A percentile compares a stretch with the other conserved stretches of the same genome.
phyloP scores from a whole-genome alignment of 305 asterid genomes.

The Rubia peregrina region DNA sequence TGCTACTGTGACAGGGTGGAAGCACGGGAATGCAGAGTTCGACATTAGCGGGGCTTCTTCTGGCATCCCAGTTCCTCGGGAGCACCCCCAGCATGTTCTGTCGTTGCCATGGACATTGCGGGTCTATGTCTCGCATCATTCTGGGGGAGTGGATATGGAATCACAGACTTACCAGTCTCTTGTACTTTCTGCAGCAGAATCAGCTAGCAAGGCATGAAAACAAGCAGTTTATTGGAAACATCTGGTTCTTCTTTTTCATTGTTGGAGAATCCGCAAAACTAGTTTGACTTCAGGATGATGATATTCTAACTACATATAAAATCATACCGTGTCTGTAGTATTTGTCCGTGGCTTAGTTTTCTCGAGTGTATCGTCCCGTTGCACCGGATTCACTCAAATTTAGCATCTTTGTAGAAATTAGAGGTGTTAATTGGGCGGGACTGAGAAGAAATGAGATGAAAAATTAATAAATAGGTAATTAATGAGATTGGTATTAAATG shows the following conservation, averaged over 20 bases:
- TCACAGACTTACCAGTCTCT: constrained; percentile 47
- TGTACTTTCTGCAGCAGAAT: constrained; percentile 31
- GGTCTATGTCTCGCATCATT: constrained; percentile 94
- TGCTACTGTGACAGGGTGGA: constrained; percentile 44
- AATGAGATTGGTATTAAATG: too few relatives aligned
- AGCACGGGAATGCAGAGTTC: constrained; percentile 98
- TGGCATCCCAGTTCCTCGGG: constrained; percentile 85
- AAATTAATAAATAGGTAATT: too few relatives aligned
- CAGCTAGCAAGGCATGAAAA: constrained; percentile 31
- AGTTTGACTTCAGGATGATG: background rate
- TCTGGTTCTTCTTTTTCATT: background rate
- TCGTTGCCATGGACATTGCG: constrained; percentile 94
- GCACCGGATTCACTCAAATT: too few relatives aligned
- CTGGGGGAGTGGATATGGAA: constrained; percentile 77
- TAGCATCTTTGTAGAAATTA: too few relatives aligned
- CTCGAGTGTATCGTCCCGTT: too few relatives aligned
- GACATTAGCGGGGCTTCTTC: constrained; percentile 89
- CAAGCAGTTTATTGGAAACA: background rate
- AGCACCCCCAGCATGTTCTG: constrained; percentile 91
- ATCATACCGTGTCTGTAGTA: background rate
- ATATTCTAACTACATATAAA: background rate
- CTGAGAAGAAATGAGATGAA: too few relatives aligned
- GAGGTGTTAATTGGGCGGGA: too few relatives aligned
- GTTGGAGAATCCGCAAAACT: background rate
- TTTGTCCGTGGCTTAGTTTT: too few relatives aligned